These are phyloP conservation scores for Trichophyton schoenleinii DNA, from an alignment of 2,329 filamentous ascomycete species.

Conservation along the genomic window DNA sequence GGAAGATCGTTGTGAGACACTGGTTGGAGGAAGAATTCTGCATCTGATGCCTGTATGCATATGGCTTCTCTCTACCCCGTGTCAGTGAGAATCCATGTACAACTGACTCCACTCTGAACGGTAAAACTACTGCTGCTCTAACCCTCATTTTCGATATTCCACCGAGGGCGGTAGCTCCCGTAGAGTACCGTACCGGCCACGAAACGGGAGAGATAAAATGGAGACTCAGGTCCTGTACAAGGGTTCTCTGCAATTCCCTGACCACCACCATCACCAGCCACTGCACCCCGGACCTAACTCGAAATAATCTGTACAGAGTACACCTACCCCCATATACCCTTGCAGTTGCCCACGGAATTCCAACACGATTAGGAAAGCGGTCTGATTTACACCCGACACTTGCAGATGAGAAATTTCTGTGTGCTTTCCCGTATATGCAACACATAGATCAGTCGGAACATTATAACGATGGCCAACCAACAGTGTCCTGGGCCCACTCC, in stretches of 20 bases:
- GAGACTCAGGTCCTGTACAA: neutral
- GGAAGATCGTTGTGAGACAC: slow-evolving; percentile 63
- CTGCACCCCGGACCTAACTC: neutral
- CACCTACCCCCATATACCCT: neutral
- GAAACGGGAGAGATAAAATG: neutral
- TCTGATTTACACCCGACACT: neutral
- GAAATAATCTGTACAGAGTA: neutral
- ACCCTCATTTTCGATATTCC: neutral
- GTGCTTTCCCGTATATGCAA: neutral
- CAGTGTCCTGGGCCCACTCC: neutral
- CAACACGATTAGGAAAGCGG: neutral
- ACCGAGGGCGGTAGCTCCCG: neutral
- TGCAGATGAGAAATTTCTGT: neutral
- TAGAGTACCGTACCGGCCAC: neutral
- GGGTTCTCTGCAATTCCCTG: neutral
- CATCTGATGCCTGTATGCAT: slow-evolving; percentile 1
- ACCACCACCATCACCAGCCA: neutral
- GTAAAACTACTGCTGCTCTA: neutral
- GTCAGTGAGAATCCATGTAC: neutral
- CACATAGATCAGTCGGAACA: neutral
- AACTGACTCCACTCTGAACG: neutral
- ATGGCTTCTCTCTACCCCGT: neutral
- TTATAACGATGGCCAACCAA: neutral
- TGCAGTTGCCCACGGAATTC: neutral
- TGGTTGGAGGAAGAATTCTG: slow-evolving; percentile 65